Evolutionary conservation across 2,329 filamentous ascomycete genomes (phyloP), one percentile per base, ranked within the genome.

Genomic region (Myriosclerotinia duriaeana): DNA sequence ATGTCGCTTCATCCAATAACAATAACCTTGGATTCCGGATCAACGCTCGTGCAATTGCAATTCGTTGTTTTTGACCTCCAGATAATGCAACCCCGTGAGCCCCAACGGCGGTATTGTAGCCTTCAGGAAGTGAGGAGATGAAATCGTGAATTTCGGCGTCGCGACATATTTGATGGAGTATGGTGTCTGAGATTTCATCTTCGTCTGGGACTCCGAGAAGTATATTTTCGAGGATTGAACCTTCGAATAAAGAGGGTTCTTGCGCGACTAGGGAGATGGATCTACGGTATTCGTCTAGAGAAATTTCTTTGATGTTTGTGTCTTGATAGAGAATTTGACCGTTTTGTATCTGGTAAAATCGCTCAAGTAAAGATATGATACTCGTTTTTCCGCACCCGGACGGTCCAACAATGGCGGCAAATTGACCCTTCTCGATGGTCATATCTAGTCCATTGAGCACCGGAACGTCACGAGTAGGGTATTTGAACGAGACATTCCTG

Each of bases 181-280:
- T 78, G 0, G 81, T 77, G 0, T 91, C 86, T 20, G 76, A 74
- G 3, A 71, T 73, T 20, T 46, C 40, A 11, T 55, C 42, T 1
- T 75, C 70, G 6, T 76, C 74, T 20, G 76, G 75, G 26, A 91
- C 84, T n/a, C 88, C 89, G 0, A 91, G 80, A 1, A 89, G 76
- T 61, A 92, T 85, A 70, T 92, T 92, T 68, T 93, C 89, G 20
- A 85, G 82, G 22, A 92, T 82, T 0, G 86, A 86, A 14, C 84
- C 82, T 75, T 88, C 86, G n/a, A 74, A 74, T 73, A 93, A 81
- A 0, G 87, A 87, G 7, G 90, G 83, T 74, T 93, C 90, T 76
- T 93, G 90, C 2, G 89, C 86, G 0, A 93, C 90, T 0, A 93
- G 82, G 1, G 88, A 88, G 14, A 93, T 80, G 38, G 85, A 78